Evolutionary conservation across 2,329 filamentous ascomycete genomes (phyloP).

Genomic region (Fusarium foetens): DNA sequence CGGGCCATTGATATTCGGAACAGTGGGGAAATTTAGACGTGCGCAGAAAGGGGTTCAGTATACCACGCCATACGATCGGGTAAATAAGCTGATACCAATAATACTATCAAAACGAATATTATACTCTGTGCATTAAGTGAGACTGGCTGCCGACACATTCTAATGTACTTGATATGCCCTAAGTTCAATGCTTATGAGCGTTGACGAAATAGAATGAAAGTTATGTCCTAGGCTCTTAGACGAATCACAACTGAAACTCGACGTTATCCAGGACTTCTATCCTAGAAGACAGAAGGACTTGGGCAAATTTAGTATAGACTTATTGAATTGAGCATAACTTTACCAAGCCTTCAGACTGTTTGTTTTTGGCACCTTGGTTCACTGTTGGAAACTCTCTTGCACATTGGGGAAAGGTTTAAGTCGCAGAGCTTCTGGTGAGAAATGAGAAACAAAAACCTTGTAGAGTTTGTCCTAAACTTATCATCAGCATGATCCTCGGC

Average conservation of each 20-base stretch:
- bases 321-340: too few species aligned
- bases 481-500: not conserved
- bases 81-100: slow-evolving; percentile 1
- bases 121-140: not conserved
- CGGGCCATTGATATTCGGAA: not conserved
- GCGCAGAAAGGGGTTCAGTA: slow-evolving; percentile 11
- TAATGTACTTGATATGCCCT: not conserved
- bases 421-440: not conserved
- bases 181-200: not conserved
- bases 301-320: too few species aligned
- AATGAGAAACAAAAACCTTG: not conserved
- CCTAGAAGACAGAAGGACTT: too few species aligned
- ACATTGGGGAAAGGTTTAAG: not conserved
- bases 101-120: not conserved
- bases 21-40: slow-evolving; percentile 17
- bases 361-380: too few species aligned
- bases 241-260: not conserved
- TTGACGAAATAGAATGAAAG: not conserved
- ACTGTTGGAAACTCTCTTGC: too few species aligned
- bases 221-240: too few species aligned
- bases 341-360: too few species aligned
- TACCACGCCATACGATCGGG: slow-evolving; percentile 19
- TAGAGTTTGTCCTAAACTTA: not conserved
- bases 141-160: not conserved
- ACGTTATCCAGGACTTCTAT: not conserved